Evolutionary conservation across 2,329 filamentous ascomycete genomes (phyloP).

Genomic region (Talaromyces verruculosus): DNA sequence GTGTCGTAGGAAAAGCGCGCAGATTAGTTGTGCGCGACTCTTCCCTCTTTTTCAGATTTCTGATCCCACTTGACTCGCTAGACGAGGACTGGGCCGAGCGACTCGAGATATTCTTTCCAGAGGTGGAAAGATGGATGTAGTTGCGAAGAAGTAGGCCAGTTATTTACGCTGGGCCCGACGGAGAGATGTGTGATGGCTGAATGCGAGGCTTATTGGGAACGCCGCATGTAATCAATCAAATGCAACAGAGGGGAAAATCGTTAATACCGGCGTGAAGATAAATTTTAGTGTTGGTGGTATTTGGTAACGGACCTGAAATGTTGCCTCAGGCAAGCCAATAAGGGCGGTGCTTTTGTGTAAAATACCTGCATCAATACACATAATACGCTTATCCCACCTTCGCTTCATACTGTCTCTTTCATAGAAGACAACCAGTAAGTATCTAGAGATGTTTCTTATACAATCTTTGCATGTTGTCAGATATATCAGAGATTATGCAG

Average conservation of each 20-base stretch:
- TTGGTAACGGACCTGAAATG: slow-evolving; percentile 29
- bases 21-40: slow-evolving; percentile 42
- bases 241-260: slow-evolving; percentile 27
- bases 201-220: slow-evolving; percentile 11
- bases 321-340: slow-evolving; percentile 31
- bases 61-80: slow-evolving; percentile 22
- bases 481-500: background rate
- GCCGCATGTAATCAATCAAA: slow-evolving; percentile 17
- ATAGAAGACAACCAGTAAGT: background rate
- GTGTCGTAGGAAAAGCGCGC: slow-evolving; percentile 40
- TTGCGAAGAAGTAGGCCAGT: background rate
- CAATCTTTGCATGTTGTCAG: background rate
- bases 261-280: slow-evolving; percentile 37
- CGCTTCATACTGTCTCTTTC: background rate
- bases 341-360: background rate
- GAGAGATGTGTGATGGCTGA: background rate
- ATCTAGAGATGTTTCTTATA: background rate
- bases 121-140: background rate
- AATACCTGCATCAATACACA: background rate
- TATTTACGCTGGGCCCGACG: background rate
- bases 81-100: background rate
- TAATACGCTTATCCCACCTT: slow-evolving; percentile 4
- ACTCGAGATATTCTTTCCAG: slow-evolving; percentile 5
- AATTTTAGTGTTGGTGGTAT: slow-evolving; percentile 45
- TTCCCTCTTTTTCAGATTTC: slow-evolving; percentile 21